Base-by-base conservation (phyloP, 495 filamentous ascomycete species). In the Jackrogersella multiformis region DNA sequence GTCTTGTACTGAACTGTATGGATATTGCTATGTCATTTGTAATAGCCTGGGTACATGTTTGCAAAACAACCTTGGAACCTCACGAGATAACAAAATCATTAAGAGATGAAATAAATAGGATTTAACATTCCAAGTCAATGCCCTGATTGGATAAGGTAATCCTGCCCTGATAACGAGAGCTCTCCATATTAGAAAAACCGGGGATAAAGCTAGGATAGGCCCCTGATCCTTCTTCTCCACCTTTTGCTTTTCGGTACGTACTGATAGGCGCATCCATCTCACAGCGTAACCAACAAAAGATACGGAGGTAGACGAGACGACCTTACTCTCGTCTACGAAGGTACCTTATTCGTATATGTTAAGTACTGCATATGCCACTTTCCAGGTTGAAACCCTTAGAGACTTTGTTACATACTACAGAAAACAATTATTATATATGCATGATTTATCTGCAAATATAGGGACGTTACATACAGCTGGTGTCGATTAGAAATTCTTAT, bases 241-340 rank as follows among this genome's bases (percentile, higher is more conserved):
- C 32, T 45, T 48, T 48, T 21, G 18, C 20, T 38, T 39, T 36
- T 30, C 5, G 48, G 54, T 59, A 66, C 46, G 56, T 66, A 67
- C 44, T 60, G 55, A 64, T 69, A 60, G 66, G 54, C 53, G 54
- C 54, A 59, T 52, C 58, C 34, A 16, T 38, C n/a, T n/a, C 56
- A 36, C n/a, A 28, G 18, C 10, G 41, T 21, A 34, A 48, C 36
- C 23, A 46, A 55, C 45, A 13, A 57, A 46, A 7, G 16, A 32
- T 34, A 34, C 23, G 20, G 42, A 26, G 24, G 45, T 28, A 34
- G 15, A 34, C 45, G 45, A 51, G 39, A 61, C 64, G 56, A 67
- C 35, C 49, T 61, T 67, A 49, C 64, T 56, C 7, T 36, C 20
- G 42, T 20, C 5, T 30, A 30, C 26, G 7, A 30, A 30, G 7